phyloP scores from a whole-genome alignment of 257 asterid species.

The Coffea canephora region DNA sequence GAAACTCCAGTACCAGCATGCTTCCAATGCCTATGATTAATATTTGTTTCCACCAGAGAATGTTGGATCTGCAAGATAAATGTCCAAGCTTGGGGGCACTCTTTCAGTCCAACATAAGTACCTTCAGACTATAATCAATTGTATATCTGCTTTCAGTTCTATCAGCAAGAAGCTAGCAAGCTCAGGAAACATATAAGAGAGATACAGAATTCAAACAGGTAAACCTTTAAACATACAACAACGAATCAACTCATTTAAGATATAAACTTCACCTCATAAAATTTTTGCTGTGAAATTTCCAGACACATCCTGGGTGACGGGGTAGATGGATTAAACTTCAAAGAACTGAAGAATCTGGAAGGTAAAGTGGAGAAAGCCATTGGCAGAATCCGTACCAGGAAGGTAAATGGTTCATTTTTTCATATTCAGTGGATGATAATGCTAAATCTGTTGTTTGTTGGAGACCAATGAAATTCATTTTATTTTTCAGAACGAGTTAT shows the following conservation, averaged over 20 bases:
- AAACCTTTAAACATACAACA: neutral
- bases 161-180: constrained; percentile 80
- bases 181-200: constrained; percentile 61
- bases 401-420: constrained; percentile 31
- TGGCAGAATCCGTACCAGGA: constrained; percentile 65
- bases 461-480: constrained; percentile 12
- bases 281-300: neutral
- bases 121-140: constrained; percentile 7
- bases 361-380: constrained; percentile 70
- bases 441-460: neutral
- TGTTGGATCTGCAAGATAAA: neutral
- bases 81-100: neutral
- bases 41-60: neutral
- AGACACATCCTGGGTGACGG: constrained; percentile 80
- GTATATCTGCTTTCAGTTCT: constrained; percentile 42
- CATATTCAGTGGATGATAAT: neutral
- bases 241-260: neutral
- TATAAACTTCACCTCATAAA: neutral
- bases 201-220: constrained; percentile 62
- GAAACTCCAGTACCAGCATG: neutral
- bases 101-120: neutral
- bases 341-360: constrained; percentile 60
- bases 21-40: neutral
- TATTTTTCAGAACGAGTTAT: constrained; percentile 60
- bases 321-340: constrained; percentile 39